Conservation (phyloP, 2,329 filamentous ascomycete species). For the Fragosphaeria purpurea region DNA sequence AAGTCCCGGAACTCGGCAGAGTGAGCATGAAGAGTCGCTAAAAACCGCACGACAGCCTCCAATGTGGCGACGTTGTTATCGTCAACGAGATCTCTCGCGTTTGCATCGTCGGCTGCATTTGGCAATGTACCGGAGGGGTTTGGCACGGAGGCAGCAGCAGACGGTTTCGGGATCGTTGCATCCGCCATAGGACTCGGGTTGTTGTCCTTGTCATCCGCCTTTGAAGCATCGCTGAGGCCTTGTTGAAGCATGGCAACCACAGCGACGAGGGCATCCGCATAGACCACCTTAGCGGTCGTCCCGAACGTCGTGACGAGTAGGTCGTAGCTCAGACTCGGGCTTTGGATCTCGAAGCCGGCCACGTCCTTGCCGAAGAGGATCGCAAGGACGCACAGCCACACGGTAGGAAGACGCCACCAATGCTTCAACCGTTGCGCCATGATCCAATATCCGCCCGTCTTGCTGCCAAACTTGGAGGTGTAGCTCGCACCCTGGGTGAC, state of each 20-base stretch:
- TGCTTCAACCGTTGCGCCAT: conserved; percentile 71
- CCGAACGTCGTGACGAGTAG: conserved; percentile 62
- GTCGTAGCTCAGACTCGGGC: conserved; percentile 37
- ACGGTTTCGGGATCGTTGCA: too few species aligned
- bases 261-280: conserved; percentile 69
- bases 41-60: conserved; percentile 66
- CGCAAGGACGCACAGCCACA: conserved; percentile 84
- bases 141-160: too few species aligned
- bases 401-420: conserved; percentile 77
- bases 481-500: conserved; percentile 75
- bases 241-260: conserved; percentile 81
- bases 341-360: conserved; percentile 54
- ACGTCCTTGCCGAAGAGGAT: conserved; percentile 82
- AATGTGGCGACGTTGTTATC: conserved; percentile 55
- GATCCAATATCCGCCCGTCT: conserved; percentile 79
- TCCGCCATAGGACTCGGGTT: too few species aligned
- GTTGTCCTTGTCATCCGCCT: conserved; percentile 36
- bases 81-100: too few species aligned
- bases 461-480: conserved; percentile 70
- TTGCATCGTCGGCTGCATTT: too few species aligned
- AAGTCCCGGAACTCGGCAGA: conserved; percentile 77
- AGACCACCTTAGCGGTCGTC: conserved; percentile 50
- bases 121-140: too few species aligned
- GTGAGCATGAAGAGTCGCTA: conserved; percentile 67
- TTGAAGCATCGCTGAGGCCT: conserved; percentile 62